Evolutionary conservation across 805 yeast genomes (phyloP), one percentile per base, ranked within the genome.

Genomic region (Saturnispora ahearnii): DNA sequence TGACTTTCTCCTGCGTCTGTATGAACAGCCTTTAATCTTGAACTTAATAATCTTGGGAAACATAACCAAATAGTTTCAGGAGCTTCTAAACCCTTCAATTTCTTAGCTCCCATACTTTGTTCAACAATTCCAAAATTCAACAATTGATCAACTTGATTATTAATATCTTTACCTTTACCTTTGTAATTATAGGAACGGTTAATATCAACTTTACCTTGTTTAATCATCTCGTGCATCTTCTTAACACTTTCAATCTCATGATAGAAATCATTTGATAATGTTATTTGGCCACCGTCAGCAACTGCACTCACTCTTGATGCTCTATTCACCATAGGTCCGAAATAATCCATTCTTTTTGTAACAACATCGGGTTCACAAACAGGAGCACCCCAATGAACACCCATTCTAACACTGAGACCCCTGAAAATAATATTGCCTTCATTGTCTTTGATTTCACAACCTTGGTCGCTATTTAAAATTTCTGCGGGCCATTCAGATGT

Each of bases 241-340:
- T 76, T 71, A 31, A 86, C 72, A 46, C 81, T 74, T 45, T 73
- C 74, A 60, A 88, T 77, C 61, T 87, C 96, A 42, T 76, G 74
- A 57, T 85, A 70, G 60, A 88, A 87, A 64, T 91, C 97, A 7
- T 81, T 74, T 59, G 95, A 84, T 50, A 90, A 75, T 0, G 96
- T 81, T 29, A 91, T 87, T 65, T 91, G 96, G n/a, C 99, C 99
- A 52, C 99, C 99, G 65, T 88, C 96, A 0, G 99, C 99, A 46
- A 87, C 85, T 7, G 96, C 86, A 62, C 90, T 83, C 26, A 93
- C 91, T 59, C 99, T 76, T 1, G 98, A 83, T 1, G 99, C 87
- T 46, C 96, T 76, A 61, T 93, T 93, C 31, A 93, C 99, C 89
- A 93, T 90, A 0, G 99, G 99, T 0, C 99, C 99, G 59, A 93